Base-by-base conservation (phyloP, 345 rosid genomes). In the Brassica rapa region DNA sequence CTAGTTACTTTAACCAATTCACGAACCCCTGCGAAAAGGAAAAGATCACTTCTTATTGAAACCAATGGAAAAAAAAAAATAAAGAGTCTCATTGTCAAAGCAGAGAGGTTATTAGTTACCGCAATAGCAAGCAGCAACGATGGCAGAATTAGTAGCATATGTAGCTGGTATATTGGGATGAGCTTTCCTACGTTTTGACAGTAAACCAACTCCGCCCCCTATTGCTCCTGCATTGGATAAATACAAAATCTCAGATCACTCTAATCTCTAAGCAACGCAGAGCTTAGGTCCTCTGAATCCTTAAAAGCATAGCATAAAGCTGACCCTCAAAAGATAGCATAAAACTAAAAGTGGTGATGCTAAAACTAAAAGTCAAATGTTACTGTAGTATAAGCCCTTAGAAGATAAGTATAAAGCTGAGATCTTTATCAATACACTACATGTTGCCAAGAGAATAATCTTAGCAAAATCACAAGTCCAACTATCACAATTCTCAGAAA, bases 111-210 rank as follows among this genome's bases (percentile, higher is more conserved):
- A 43, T 5, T 19, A 39, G 73, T 39, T 83, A 91, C 97, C 97
- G 19, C 93, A 89, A 69, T 92, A 92, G 80, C 85, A 92, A 71
- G 84, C 92, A 41, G 88, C 76, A 60, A 92, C 89, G 25, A 90
- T 83, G 63, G 92, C 83, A 33, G 85, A 83, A 84, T 92, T 92
- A 73, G 92, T 74, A 68, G 92, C 96, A 43, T 88, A 90, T 72
- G 87, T 74, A 51, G 86, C 75, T 3, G 89, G 87, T 33, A 90
- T 85, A 79, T 85, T 86, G n/a, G 96, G 85, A 74, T 87, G 88
- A 32, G 77, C 72, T 80, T 82, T 82, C 80, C 93, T 82, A 75
- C 88, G 85, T 81, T 85, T 88, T 16, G 93, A 92, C 32, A 85
- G 69, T 76, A 86, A 79, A 61, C 97, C 95, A 74, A 82, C 81